Base-by-base conservation (phyloP, 2,329 filamentous ascomycete genomes). In the Stachybotrys chartarum region DNA sequence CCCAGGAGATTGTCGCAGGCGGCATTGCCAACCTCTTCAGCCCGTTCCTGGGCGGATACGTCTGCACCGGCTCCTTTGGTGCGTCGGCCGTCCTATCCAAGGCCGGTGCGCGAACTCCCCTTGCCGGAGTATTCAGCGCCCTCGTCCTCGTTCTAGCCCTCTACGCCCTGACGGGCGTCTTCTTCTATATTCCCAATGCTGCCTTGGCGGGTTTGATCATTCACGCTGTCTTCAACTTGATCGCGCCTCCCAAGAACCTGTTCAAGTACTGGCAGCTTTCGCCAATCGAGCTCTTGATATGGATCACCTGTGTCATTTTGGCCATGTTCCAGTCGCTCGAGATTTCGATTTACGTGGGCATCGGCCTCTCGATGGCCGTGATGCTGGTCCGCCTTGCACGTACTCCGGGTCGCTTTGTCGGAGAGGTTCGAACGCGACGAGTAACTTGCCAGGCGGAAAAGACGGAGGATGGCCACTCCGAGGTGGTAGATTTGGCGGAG, bases 41-140 rank as follows among this genome's bases (percentile, higher is more conserved):
- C 7, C 88, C 88, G 2, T 91, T 92, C 70, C 72, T 91, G 2
- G 88, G 88, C 5, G 74, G 72, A 3, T 77, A 75, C 51, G 67
- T 73, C 8, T 74, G 72, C 58, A 75, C 73, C 0, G 73, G 73
- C 2, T 80, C 78, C 0, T 81, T 81, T 63, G 76, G 76, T 12
- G 84, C 89, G 16, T 93, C 90, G 1, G 90, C 90, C 45, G 91
- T 94, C 66, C 88, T 93, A 64, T 89, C 88, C 4, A 93, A 93
- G 70, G 88, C 90, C 53, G 90, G 90, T 60, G 89, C 92, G 5
- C 83, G 87, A 46, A 93, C 88, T 0, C 90, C 90, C 0, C 76
- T 93, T 45, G 90, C 87, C 32, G 88, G 90, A 68, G 78, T 91
- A 30, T 89, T 93, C 61, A 93, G 88, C 35, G 89, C 88, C 0